Evolutionary conservation across 2,329 filamentous ascomycete genomes (phyloP).

Genomic region (Juglanconis juglandina): DNA sequence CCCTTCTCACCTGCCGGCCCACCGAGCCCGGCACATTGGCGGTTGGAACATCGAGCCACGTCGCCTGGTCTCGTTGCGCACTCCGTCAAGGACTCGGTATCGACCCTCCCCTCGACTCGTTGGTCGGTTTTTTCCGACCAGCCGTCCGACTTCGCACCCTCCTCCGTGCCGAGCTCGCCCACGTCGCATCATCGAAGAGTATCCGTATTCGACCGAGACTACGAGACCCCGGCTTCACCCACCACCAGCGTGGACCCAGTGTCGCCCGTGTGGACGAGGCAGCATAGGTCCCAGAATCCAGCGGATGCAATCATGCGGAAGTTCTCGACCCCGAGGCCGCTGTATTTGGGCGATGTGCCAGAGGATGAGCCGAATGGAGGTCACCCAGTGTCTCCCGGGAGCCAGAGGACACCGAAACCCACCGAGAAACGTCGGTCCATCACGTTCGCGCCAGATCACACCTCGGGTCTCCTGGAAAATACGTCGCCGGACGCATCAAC

Average conservation of each 20-base stretch:
- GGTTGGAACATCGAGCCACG: constrained; percentile 36
- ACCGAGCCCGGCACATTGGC: constrained; percentile 32
- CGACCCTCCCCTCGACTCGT: constrained; percentile 47
- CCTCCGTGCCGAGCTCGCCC: constrained; percentile 79
- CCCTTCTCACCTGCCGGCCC: constrained; percentile 39
- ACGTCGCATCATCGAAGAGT: constrained; percentile 60
- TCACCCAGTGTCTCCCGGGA: constrained; percentile 15
- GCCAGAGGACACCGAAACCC: constrained; percentile 10
- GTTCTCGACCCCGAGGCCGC: constrained; percentile 35
- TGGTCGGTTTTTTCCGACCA: constrained; percentile 64
- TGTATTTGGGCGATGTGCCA: constrained; percentile 23
- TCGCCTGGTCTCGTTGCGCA: constrained; percentile 40
- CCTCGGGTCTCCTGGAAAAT: constrained; percentile 26
- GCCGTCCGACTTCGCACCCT: constrained; percentile 62
- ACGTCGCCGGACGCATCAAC: constrained; percentile 35
- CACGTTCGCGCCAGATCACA: constrained; percentile 28
- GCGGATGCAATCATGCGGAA: constrained; percentile 55
- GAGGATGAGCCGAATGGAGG: constrained; percentile 21
- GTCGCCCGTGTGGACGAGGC: constrained; percentile 54
- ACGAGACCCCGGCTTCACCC: constrained; percentile 74
- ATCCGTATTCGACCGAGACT: constrained; percentile 74
- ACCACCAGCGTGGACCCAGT: constrained; percentile 70
- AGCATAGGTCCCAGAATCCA: constrained; percentile 48
- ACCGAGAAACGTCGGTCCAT: constrained; percentile 26
- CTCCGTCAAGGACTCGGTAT: constrained; percentile 48